phyloP scores from a whole-genome alignment of 306 rosid genomes.

The Acacia confusa region DNA sequence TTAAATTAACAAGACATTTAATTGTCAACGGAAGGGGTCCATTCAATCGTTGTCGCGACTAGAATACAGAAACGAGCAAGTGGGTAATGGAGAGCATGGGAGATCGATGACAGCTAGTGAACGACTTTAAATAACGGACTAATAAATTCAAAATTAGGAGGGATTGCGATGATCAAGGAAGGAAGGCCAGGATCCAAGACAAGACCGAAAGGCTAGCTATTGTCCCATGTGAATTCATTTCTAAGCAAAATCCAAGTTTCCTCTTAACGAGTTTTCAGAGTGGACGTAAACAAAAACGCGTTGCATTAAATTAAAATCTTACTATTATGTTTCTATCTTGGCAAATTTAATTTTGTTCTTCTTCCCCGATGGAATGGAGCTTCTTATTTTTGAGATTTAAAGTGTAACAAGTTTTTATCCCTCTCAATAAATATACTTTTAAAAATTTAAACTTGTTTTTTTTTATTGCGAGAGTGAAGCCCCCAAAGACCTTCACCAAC shows the following conservation, averaged over 20 bases:
- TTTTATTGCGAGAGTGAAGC: no score
- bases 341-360: no score
- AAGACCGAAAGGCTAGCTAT: neutral
- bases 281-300: neutral
- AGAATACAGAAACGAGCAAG: slow-evolving; percentile 31
- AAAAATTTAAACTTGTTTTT: no score
- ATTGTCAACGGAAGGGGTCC: slow-evolving; percentile 21
- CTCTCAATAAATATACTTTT: no score
- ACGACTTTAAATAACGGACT: neutral
- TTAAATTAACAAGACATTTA: slow-evolving; percentile 13
- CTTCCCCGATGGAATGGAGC: no score
- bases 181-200: neutral
- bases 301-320: no score
- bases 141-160: slow-evolving; percentile 3
- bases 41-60: slow-evolving; percentile 37
- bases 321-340: no score
- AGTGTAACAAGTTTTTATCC: no score
- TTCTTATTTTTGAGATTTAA: no score
- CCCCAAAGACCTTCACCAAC: no score
- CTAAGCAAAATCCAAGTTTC: neutral
- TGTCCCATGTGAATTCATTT: neutral
- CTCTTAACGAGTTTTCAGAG: neutral
- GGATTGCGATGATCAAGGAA: slow-evolving; percentile 26
- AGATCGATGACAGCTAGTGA: slow-evolving; percentile 18
- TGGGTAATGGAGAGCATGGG: neutral